These are phyloP conservation scores for Elsinoe batatas DNA, from an alignment of 2,329 filamentous ascomycete genomes.

Conservation along the genomic window DNA sequence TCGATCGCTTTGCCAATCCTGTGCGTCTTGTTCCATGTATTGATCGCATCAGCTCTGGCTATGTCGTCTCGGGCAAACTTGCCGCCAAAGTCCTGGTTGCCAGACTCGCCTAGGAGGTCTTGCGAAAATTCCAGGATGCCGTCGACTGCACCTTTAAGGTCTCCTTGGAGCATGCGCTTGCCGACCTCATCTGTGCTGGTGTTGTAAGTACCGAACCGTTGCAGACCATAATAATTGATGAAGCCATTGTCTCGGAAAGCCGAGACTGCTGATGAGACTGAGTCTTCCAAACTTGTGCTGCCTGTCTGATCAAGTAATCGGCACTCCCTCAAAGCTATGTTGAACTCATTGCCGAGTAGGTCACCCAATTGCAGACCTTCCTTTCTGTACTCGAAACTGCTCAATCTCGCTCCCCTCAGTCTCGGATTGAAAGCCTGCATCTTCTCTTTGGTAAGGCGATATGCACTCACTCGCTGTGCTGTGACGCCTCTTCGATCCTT, in stretches of 20 bases:
- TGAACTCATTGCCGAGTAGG: conserved; percentile 81
- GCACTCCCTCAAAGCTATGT: conserved; percentile 83
- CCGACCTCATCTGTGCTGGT: conserved; percentile 81
- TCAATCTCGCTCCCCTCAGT: conserved; percentile 51
- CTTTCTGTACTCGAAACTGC: conserved; percentile 66
- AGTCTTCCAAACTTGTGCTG: conserved; percentile 32
- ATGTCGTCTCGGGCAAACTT: conserved; percentile 65
- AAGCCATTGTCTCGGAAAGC: conserved; percentile 68
- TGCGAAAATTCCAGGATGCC: conserved; percentile 64
- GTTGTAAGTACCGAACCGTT: conserved; percentile 83
- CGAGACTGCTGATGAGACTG: conserved; percentile 49
- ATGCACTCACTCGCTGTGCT: conserved; percentile 66
- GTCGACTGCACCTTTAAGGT: conserved; percentile 72
- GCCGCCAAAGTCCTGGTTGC: conserved; percentile 33
- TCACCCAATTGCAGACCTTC: conserved; percentile 71
- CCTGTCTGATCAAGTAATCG: conserved; percentile 42
- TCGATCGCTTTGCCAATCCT: conserved; percentile 47
- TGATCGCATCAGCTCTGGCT: conserved; percentile 66
- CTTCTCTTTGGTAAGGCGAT: conserved; percentile 50
- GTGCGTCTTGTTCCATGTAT: conserved; percentile 55
- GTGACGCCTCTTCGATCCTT: conserved; percentile 86
- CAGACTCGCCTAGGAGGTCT: conserved; percentile 47
- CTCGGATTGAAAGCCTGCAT: conserved; percentile 53
- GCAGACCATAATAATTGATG: conserved; percentile 97
- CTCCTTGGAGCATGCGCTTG: conserved; percentile 68